phyloP scores from a whole-genome alignment of 441 rosid species.

The Arabidopsis lyrata region DNA sequence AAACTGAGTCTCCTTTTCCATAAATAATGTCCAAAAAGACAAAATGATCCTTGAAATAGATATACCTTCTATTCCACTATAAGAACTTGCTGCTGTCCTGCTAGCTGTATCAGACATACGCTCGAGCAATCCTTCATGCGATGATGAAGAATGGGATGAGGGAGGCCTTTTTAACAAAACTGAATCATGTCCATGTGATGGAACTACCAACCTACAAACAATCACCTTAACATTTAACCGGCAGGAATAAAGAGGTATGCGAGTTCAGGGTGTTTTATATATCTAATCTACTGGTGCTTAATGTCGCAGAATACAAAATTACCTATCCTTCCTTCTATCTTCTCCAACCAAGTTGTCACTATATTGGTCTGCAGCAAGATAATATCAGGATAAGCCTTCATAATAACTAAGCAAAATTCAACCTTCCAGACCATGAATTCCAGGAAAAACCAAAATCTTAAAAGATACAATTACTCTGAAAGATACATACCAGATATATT shows the following conservation, averaged over 20 bases:
- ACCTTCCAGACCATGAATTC: background rate
- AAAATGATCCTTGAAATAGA: background rate
- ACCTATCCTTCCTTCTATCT: constrained; percentile 45
- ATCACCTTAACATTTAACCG: background rate
- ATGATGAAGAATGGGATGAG: constrained; percentile 49
- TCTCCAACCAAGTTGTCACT: constrained; percentile 42
- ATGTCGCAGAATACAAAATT: constrained; percentile 8
- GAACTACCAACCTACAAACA: constrained; percentile 49
- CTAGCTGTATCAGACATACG: constrained; percentile 46
- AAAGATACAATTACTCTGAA: background rate
- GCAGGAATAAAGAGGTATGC: background rate
- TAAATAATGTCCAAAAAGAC: background rate
- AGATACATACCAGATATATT: constrained; percentile 49
- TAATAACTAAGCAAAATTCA: background rate
- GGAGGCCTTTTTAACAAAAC: constrained; percentile 53
- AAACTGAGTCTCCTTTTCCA: constrained; percentile 1
- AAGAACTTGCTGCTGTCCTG: constrained; percentile 44
- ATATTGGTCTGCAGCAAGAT: constrained; percentile 39
- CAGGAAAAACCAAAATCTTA: background rate
- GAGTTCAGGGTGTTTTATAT: background rate
- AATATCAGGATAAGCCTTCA: constrained; percentile 20
- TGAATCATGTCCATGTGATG: constrained; percentile 54
- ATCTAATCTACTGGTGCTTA: background rate
- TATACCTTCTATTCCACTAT: constrained; percentile 46
- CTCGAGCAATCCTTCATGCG: constrained; percentile 62